Conservation (phyloP, 192 early-diverging fungal genomes). For the Thamnidium elegans region DNA sequence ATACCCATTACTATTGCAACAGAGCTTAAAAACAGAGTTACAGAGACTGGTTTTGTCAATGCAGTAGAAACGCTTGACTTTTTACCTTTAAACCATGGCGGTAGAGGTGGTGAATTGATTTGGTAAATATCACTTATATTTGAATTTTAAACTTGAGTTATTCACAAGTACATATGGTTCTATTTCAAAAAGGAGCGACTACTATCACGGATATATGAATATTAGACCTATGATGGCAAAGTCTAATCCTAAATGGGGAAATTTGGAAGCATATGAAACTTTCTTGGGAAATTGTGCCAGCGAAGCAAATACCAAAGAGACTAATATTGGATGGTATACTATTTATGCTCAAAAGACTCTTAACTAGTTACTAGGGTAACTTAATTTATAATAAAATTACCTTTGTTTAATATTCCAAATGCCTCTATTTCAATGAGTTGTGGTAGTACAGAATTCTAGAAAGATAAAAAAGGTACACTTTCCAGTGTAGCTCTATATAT, state of each 20-base stretch:
- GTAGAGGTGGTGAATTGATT: slow-evolving; percentile 5
- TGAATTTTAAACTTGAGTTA: no score
- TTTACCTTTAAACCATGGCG: slow-evolving; percentile 13
- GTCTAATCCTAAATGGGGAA: not conserved
- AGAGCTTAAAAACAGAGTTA: slow-evolving; percentile 1
- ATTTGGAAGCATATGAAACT: not conserved
- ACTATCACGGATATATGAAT: slow-evolving; percentile 2
- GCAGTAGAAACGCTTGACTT: not conserved
- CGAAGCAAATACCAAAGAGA: slow-evolving; percentile 1
- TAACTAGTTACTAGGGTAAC: no score
- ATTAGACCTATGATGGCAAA: not conserved
- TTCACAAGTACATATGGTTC: not conserved
- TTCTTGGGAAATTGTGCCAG: not conserved
- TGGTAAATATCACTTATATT: not conserved
- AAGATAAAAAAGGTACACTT: no score
- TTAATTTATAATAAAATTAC: no score
- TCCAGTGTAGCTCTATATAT: no score
- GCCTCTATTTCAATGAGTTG: no score
- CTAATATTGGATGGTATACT: slow-evolving; percentile 1
- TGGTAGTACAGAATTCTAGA: no score
- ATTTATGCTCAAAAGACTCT: slow-evolving; percentile 16
- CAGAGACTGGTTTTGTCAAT: slow-evolving; percentile 3
- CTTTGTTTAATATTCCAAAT: no score
- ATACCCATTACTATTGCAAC: not conserved
- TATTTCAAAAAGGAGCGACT: slow-evolving; percentile 3